Percentiles rank a stretch among this genome's conserved stretches.
These are phyloP conservation scores for Symmetrospora coprosmae DNA, from an alignment of 768 basidiomycete genomes.

Conservation along the genomic window DNA sequence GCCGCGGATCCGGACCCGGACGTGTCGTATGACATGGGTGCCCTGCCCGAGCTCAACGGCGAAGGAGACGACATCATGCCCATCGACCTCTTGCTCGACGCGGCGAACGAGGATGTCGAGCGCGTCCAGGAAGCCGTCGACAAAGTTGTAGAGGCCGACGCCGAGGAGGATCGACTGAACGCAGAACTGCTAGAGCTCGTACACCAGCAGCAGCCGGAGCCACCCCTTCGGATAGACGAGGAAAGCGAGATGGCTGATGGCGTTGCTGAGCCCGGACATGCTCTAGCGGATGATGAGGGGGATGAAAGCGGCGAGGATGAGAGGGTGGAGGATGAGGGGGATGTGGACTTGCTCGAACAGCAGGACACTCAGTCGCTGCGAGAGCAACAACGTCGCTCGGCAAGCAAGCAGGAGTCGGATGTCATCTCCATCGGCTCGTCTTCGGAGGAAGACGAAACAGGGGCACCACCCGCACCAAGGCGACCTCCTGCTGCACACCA, in stretches of 20 bases:
- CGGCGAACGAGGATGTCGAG: not conserved
- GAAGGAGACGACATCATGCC: not conserved
- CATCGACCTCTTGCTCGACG: not conserved
- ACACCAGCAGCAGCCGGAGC: too few species aligned
- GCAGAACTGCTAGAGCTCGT: not conserved
- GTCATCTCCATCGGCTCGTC: too few species aligned
- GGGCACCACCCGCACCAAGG: too few species aligned
- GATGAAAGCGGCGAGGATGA: constrained; percentile 1
- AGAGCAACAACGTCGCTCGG: too few species aligned
- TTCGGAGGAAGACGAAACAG: constrained; percentile 4
- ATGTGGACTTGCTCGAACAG: too few species aligned
- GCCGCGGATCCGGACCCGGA: too few species aligned
- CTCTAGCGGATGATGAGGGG: not conserved
- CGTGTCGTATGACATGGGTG: not conserved
- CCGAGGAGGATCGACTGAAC: not conserved
- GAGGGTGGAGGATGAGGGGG: too few species aligned
- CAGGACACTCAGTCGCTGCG: too few species aligned
- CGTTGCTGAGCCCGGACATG: not conserved
- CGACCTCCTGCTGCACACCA: too few species aligned
- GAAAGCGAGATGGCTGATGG: too few species aligned
- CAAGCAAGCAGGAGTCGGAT: too few species aligned
- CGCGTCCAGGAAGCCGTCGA: not conserved
- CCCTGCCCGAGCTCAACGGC: not conserved
- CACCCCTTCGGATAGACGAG: too few species aligned
- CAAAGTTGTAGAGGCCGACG: not conserved